Evolutionary conservation across 2,329 filamentous ascomycete species (phyloP).

Genomic region (Rachicladosporium sp.): DNA sequence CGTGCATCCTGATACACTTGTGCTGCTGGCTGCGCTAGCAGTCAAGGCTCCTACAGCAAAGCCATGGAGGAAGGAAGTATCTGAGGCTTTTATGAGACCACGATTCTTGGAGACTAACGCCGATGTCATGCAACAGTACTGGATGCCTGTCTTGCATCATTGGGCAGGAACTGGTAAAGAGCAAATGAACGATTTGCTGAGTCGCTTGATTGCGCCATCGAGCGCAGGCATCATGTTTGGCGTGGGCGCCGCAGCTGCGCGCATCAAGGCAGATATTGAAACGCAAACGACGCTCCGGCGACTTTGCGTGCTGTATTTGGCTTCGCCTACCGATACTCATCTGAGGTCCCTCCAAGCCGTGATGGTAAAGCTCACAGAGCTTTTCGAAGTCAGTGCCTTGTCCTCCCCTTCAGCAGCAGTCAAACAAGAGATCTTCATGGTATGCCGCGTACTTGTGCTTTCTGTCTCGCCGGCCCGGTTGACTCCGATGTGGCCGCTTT

Average conservation of each 20-base stretch:
- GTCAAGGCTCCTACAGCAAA: constrained; percentile 72
- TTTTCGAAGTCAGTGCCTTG: constrained; percentile 68
- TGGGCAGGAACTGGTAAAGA: constrained; percentile 84
- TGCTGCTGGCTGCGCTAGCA: constrained; percentile 63
- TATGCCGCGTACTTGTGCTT: constrained; percentile 69
- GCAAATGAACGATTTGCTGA: constrained; percentile 66
- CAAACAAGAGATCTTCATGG: constrained; percentile 78
- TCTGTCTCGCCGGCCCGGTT: constrained; percentile 70
- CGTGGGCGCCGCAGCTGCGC: constrained; percentile 86
- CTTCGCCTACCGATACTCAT: constrained; percentile 66
- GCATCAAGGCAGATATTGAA: constrained; percentile 87
- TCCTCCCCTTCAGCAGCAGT: constrained; percentile 88
- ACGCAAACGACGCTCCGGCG: constrained; percentile 82
- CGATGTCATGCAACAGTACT: constrained; percentile 55
- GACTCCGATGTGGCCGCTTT: constrained; percentile 75
- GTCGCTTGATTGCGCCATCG: constrained; percentile 68
- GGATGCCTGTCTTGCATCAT: constrained; percentile 73
- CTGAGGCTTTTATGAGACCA: constrained; percentile 81
- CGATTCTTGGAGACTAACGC: constrained; percentile 68
- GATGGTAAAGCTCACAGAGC: constrained; percentile 73
- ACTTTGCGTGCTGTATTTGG: constrained; percentile 66
- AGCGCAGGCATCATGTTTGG: constrained; percentile 96
- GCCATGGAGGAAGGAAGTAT: constrained; percentile 82
- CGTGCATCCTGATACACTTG: constrained; percentile 57
- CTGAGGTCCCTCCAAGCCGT: constrained; percentile 61